Percentiles rank a stretch among this genome's conserved stretches.
phyloP scores from a whole-genome alignment of 106 monocot genomes.

The Chionographis japonica region DNA sequence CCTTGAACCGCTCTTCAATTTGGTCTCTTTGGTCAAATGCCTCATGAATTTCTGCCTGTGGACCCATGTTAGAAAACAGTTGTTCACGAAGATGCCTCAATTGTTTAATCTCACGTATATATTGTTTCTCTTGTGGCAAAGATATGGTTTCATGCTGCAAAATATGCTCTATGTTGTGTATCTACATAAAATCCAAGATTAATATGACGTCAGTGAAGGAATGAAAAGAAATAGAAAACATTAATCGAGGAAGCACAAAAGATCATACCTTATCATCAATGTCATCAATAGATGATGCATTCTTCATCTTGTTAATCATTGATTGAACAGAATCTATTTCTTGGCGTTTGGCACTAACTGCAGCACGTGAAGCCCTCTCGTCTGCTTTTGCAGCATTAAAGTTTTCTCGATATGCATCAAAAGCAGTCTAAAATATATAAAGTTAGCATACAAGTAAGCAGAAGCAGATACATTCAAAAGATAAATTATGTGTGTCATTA shows the following conservation, averaged over 20 bases:
- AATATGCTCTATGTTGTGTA: slow-evolving; percentile 38
- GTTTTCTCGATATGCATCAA: slow-evolving; percentile 15
- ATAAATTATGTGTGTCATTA: slow-evolving; percentile 12
- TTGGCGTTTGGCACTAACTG: slow-evolving; percentile 35
- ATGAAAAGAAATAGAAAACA: background rate
- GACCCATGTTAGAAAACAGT: slow-evolving; percentile 34
- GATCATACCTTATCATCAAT: slow-evolving; percentile 51
- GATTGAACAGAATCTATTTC: slow-evolving; percentile 38
- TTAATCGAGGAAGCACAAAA: background rate
- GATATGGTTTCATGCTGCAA: slow-evolving; percentile 68
- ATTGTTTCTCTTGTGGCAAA: slow-evolving; percentile 64
- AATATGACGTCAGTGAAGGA: background rate
- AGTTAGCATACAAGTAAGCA: background rate
- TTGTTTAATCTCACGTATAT: slow-evolving; percentile 62
- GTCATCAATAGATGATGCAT: slow-evolving; percentile 54
- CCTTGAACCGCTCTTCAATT: slow-evolving; percentile 44
- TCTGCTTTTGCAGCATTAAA: slow-evolving; percentile 37
- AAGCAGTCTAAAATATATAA: slow-evolving; percentile 23
- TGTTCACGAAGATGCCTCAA: slow-evolving; percentile 50
- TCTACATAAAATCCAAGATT: slow-evolving; percentile 22
- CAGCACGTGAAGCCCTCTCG: slow-evolving; percentile 34
- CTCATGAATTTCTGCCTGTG: slow-evolving; percentile 45
- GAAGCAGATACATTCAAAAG: background rate
- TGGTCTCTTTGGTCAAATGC: slow-evolving; percentile 44
- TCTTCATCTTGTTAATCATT: slow-evolving; percentile 38